Percentiles rank a stretch among this genome's conserved stretches.
Evolutionary conservation across 805 yeast genomes (phyloP).

Genomic region (Lipomyces yamadae): DNA sequence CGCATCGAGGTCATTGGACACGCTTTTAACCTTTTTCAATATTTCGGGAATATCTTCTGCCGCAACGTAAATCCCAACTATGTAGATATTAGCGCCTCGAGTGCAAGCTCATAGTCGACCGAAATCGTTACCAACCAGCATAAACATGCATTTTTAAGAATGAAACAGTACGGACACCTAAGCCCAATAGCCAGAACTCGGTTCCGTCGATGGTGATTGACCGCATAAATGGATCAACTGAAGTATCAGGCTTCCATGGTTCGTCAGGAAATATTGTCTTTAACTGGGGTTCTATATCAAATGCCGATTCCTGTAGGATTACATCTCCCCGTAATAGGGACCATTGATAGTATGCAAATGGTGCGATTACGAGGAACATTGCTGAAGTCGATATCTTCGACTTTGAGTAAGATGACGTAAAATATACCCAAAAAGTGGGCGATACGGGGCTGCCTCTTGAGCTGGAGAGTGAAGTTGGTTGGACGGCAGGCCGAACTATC

Average conservation of each 20-base stretch:
- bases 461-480: background rate
- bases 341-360: background rate
- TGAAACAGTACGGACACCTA: constrained; percentile 83
- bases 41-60: constrained; percentile 54
- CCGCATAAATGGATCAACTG: constrained; percentile 45
- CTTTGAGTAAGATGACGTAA: background rate
- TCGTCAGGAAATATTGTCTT: constrained; percentile 19
- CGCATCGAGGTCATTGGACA: background rate
- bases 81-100: background rate
- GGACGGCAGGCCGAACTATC: background rate
- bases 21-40: constrained; percentile 51
- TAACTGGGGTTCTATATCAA: constrained; percentile 15
- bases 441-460: background rate
- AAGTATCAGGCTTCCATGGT: constrained; percentile 32
- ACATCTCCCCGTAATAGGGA: background rate
- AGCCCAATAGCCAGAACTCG: constrained; percentile 67
- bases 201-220: constrained; percentile 40
- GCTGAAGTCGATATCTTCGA: background rate
- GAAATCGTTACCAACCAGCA: constrained; percentile 47
- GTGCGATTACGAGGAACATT: background rate
- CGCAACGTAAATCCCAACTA: constrained; percentile 76
- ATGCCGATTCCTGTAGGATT: background rate
- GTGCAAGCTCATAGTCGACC: background rate
- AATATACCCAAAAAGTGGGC: background rate
- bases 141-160: constrained; percentile 83